Conservation (phyloP, 345 rosid genomes). For the Theobroma cacao region DNA sequence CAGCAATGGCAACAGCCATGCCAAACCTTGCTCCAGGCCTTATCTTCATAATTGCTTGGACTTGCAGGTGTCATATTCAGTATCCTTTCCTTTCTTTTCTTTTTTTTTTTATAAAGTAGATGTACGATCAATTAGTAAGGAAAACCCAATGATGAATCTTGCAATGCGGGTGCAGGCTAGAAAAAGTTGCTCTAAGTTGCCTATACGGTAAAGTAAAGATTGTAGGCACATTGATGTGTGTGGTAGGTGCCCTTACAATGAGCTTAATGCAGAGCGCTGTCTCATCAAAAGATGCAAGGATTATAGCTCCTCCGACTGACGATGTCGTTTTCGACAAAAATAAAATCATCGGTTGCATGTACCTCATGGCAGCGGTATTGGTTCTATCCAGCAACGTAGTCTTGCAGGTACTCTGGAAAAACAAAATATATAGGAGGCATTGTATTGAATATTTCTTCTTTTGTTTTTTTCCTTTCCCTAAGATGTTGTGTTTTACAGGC, state of each 20-base stretch:
- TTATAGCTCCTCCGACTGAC: background rate
- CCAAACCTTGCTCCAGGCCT: conserved; percentile 91
- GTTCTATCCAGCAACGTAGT: conserved; percentile 60
- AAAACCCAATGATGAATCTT: background rate
- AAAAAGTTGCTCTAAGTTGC: conserved; percentile 68
- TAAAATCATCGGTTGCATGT: conserved; percentile 67
- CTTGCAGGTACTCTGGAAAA: conserved; percentile 53
- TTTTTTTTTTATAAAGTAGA: background rate
- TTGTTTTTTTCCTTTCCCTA: background rate
- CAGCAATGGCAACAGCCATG: conserved; percentile 96
- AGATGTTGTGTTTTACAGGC: conserved; percentile 41
- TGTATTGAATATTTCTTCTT: background rate
- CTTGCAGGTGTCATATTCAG: conserved; percentile 40
- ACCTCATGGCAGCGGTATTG: conserved; percentile 72
- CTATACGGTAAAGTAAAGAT: conserved; percentile 77
- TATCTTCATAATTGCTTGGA: conserved; percentile 87
- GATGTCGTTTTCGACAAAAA: conserved; percentile 40
- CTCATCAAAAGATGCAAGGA: conserved; percentile 13
- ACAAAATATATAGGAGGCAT: background rate
- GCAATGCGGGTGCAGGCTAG: conserved; percentile 49
- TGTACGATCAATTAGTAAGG: background rate
- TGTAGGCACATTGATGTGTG: conserved; percentile 75
- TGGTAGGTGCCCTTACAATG: conserved; percentile 69
- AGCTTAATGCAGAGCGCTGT: conserved; percentile 76
- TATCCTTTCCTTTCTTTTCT: too few species aligned